Conservation (phyloP, 2,329 filamentous ascomycete genomes). For the Arthrobotrys sinensis region DNA sequence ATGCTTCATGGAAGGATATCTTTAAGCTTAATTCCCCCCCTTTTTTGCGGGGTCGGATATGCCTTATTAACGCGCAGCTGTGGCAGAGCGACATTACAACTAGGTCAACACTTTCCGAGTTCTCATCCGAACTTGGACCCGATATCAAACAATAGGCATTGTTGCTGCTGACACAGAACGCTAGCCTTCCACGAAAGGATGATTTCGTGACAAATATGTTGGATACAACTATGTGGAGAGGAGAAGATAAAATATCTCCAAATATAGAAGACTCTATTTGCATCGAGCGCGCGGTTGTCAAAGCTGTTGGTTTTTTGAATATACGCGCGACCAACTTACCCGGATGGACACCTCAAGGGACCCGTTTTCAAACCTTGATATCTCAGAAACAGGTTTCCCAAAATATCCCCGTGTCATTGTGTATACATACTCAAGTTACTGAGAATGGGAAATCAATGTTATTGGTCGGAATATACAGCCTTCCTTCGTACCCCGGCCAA, state of each 20-base stretch:
- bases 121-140: constrained; percentile 8
- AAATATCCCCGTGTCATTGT: neutral
- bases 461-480: constrained; percentile 8
- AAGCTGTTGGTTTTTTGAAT: constrained; percentile 1
- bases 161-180: neutral
- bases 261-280: constrained; percentile 18
- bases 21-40: neutral
- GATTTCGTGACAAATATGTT: constrained; percentile 1
- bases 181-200: constrained; percentile 2
- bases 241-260: neutral
- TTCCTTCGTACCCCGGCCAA: neutral
- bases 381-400: neutral
- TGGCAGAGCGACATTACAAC: constrained; percentile 27
- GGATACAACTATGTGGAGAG: constrained; percentile 3
- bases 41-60: constrained; percentile 22
- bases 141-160: constrained; percentile 50
- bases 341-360: neutral
- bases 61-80: constrained; percentile 26
- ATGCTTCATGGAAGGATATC: constrained; percentile 1
- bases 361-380: constrained; percentile 6
- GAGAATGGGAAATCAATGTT: neutral
- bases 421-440: neutral
- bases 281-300: constrained; percentile 25
- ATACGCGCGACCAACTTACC: constrained; percentile 1
- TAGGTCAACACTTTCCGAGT: constrained; percentile 43